Conservation (phyloP, 225 moss, liverwort and hornwort genomes). For the Rhytidiadelphus loreus region DNA sequence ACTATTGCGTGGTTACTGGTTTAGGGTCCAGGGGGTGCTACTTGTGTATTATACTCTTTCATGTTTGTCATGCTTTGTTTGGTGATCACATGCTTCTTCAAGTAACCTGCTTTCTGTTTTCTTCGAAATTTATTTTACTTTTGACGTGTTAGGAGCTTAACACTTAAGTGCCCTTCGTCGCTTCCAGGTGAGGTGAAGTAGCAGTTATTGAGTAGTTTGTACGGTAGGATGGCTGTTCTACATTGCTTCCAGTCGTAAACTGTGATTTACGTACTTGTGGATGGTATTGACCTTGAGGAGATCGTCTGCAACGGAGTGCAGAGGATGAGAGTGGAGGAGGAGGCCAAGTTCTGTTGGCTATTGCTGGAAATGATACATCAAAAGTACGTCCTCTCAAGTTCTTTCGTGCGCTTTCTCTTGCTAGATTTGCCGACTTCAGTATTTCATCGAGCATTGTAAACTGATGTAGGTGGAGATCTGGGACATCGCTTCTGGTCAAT, state of each 20-base stretch:
- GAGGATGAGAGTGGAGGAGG: slow-evolving; percentile 10
- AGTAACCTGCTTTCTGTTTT: not conserved
- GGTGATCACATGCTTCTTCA: not conserved
- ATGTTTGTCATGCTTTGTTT: not conserved
- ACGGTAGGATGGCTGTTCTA: not conserved
- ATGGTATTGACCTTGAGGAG: not conserved
- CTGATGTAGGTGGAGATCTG: slow-evolving; percentile 75
- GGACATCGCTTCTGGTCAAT: slow-evolving; percentile 62
- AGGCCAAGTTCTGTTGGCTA: slow-evolving; percentile 39
- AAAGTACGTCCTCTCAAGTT: slow-evolving; percentile 26
- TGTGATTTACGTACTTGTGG: not conserved
- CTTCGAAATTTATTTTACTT: not conserved
- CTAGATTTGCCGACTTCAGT: not conserved
- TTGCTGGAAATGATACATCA: slow-evolving; percentile 73
- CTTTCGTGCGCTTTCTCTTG: not conserved
- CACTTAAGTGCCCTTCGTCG: not conserved
- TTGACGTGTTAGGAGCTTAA: not conserved
- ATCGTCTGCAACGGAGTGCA: slow-evolving; percentile 5
- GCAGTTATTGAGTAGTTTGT: not conserved
- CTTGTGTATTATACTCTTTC: not conserved
- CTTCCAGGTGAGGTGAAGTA: not conserved
- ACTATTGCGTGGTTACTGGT: not conserved
- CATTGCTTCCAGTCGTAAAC: not conserved
- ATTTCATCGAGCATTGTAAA: not conserved
- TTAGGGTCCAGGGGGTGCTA: not conserved